Percentiles rank a stretch among this genome's conserved stretches.
These are phyloP conservation scores for Penicillium chermesinum DNA, from an alignment of 495 filamentous ascomycete species.

Conservation along the genomic window DNA sequence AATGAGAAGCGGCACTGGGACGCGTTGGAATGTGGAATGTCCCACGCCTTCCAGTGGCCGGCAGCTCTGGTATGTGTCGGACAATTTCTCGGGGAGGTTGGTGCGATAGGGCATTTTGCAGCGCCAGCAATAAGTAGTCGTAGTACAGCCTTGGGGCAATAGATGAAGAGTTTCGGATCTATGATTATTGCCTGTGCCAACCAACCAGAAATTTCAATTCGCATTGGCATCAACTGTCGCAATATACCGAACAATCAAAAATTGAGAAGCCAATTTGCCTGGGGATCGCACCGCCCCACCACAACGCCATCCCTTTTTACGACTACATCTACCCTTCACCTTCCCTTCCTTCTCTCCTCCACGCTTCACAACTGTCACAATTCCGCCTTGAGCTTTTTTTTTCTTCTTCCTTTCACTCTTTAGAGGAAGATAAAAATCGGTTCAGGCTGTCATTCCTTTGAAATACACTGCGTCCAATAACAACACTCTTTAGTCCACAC, in stretches of 20 bases:
- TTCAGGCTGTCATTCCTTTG: conserved; percentile 40
- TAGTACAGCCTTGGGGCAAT: background rate
- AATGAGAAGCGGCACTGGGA: conserved; percentile 7
- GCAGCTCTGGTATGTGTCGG: conserved; percentile 15
- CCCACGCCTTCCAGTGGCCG: conserved; percentile 23
- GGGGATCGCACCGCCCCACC: conserved; percentile 19
- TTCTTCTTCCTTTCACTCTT: conserved; percentile 29
- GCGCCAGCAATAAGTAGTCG: conserved; percentile 15
- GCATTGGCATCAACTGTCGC: background rate
- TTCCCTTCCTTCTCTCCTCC: conserved; percentile 17
- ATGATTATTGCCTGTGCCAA: background rate
- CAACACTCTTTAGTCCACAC: conserved; percentile 21
- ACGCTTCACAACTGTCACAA: conserved; percentile 8
- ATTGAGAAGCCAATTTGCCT: conserved; percentile 8
- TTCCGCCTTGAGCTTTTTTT: conserved; percentile 15
- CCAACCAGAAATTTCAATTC: too few relatives aligned
- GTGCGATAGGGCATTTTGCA: background rate
- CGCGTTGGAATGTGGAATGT: conserved; percentile 30
- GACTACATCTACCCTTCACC: conserved; percentile 27
- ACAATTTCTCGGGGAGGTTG: conserved; percentile 20
- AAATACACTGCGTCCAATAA: conserved; percentile 17
- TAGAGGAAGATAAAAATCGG: conserved; percentile 29
- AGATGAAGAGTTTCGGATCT: background rate
- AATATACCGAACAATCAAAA: conserved; percentile 3
- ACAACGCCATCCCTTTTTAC: conserved; percentile 8